phyloP scores from a whole-genome alignment of 2,329 filamentous ascomycete species.

The Colletotrichum melonis region DNA sequence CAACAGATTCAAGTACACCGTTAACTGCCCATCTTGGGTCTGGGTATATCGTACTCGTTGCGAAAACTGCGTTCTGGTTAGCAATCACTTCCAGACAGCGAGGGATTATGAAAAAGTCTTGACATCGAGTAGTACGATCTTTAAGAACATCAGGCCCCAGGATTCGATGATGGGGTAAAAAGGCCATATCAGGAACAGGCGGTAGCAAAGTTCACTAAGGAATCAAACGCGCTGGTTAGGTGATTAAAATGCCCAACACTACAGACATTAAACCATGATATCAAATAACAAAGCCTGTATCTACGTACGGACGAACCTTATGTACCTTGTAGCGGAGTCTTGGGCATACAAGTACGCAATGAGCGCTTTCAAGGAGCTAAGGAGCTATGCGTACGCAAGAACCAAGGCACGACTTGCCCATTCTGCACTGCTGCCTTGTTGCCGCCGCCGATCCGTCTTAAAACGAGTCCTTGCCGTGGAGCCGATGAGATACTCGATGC shows the following conservation, averaged over 20 bases:
- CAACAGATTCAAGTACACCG: background rate
- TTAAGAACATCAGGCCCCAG: background rate
- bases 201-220: too few species aligned
- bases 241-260: background rate
- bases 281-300: background rate
- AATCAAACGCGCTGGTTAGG: background rate
- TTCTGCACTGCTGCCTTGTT: background rate
- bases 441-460: background rate
- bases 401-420: background rate
- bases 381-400: background rate
- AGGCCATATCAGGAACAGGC: too few species aligned
- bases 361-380: too few species aligned
- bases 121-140: background rate
- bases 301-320: too few species aligned
- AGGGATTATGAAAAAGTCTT: background rate
- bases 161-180: too few species aligned
- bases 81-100: background rate
- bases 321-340: background rate
- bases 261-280: background rate
- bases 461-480: background rate
- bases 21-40: background rate
- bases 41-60: background rate
- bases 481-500: background rate
- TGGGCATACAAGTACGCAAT: background rate
- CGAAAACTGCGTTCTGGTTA: background rate